Conservation (phyloP, 495 filamentous ascomycete species). For the Neohortaea acidophila region DNA sequence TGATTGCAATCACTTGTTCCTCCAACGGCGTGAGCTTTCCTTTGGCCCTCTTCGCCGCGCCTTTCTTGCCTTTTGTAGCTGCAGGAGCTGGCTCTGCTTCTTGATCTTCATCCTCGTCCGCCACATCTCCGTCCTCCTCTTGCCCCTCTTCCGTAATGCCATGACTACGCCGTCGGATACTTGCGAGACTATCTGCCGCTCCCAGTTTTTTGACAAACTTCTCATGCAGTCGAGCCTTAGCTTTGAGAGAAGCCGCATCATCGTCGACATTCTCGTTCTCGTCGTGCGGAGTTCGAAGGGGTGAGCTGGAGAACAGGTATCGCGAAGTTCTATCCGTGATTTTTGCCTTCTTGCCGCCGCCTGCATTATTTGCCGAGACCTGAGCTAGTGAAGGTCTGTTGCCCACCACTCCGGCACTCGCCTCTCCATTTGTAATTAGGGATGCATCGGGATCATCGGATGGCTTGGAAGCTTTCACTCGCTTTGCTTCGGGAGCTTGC, state of each 20-base stretch:
- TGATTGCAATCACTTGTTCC: constrained; percentile 83
- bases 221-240: constrained; percentile 59
- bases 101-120: constrained; percentile 23
- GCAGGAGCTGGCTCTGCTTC: constrained; percentile 32
- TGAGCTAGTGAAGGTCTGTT: constrained; percentile 2
- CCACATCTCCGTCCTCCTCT: constrained; percentile 21
- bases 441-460: constrained; percentile 11
- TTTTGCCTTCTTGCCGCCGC: constrained; percentile 16
- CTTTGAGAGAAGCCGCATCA: constrained; percentile 24
- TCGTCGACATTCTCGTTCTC: constrained; percentile 37
- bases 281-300: constrained; percentile 9
- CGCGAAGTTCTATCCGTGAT: constrained; percentile 31
- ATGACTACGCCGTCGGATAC: constrained; percentile 44
- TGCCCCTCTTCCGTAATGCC: constrained; percentile 37
- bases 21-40: constrained; percentile 89
- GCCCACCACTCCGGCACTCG: not conserved
- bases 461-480: constrained; percentile 24
- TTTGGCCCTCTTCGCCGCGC: constrained; percentile 46
- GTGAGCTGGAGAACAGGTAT: constrained; percentile 36
- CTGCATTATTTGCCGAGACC: constrained; percentile 8
- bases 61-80: constrained; percentile 44
- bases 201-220: constrained; percentile 86
- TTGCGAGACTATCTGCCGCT: constrained; percentile 60
- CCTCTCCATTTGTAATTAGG: constrained; percentile 18
- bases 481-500: constrained; percentile 29